These are phyloP conservation scores for Neopestalotiopsis clavispora DNA, from an alignment of 2,329 filamentous ascomycete genomes.

Conservation along the genomic window DNA sequence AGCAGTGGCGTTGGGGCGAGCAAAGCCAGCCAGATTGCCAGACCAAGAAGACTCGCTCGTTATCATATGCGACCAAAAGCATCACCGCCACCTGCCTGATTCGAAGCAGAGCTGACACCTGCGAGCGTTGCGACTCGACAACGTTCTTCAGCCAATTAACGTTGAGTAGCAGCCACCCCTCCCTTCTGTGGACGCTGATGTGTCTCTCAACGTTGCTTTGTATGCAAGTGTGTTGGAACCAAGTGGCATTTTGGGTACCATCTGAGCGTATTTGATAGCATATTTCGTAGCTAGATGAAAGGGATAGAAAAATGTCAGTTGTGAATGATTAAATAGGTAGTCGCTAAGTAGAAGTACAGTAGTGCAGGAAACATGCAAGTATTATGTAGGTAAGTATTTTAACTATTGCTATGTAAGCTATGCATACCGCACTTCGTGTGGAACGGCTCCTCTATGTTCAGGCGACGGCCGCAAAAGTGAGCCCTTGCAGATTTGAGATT, in stretches of 20 bases:
- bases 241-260: background rate
- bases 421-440: background rate
- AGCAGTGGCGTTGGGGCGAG: background rate
- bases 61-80: background rate
- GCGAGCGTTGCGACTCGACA: background rate
- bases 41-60: background rate
- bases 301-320: too few relatives aligned
- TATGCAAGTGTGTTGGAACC: background rate
- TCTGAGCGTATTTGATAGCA: background rate
- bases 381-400: background rate
- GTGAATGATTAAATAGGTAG: background rate
- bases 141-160: background rate
- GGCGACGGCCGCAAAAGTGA: background rate
- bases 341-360: background rate
- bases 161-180: background rate
- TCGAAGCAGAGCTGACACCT: background rate
- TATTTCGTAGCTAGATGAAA: background rate
- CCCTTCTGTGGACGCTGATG: background rate
- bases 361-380: background rate
- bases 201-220: background rate
- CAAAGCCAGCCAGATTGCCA: background rate
- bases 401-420: background rate
- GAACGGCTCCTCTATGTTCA: background rate
- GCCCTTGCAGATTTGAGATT: background rate
- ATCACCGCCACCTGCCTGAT: conserved; percentile 8